phyloP scores from a whole-genome alignment of 2,329 filamentous ascomycete genomes.

The Penicillium rolfsii region DNA sequence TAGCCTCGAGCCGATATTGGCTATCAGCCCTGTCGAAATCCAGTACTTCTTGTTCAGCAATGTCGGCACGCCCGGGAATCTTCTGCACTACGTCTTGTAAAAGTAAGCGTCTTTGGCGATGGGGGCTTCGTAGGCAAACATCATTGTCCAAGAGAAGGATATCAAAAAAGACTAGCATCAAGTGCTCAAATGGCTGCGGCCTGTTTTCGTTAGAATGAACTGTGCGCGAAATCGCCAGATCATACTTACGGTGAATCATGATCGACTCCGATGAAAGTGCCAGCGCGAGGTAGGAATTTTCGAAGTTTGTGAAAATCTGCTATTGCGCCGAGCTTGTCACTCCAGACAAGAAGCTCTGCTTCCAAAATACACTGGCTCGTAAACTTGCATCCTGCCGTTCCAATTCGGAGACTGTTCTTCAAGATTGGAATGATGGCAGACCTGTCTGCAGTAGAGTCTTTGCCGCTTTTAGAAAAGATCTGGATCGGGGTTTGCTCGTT shows the following conservation, averaged over 20 bases:
- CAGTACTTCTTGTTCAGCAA: constrained; percentile 69
- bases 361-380: constrained; percentile 74
- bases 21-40: constrained; percentile 63
- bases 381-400: constrained; percentile 61
- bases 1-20: constrained; percentile 59
- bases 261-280: constrained; percentile 67
- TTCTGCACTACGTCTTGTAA: constrained; percentile 60
- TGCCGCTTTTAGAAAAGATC: constrained; percentile 91
- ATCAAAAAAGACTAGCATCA: constrained; percentile 66
- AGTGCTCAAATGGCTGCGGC: constrained; percentile 57
- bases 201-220: constrained; percentile 33
- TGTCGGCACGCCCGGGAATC: constrained; percentile 65
- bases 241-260: constrained; percentile 67
- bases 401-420: constrained; percentile 65
- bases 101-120: constrained; percentile 50
- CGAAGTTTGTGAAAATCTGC: constrained; percentile 80
- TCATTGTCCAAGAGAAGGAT: constrained; percentile 61
- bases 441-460: constrained; percentile 79
- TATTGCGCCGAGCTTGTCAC: constrained; percentile 65
- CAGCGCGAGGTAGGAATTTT: constrained; percentile 76
- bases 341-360: constrained; percentile 80
- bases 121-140: constrained; percentile 52
- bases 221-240: no score
- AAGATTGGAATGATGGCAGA: constrained; percentile 65
- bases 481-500: constrained; percentile 62